Evolutionary conservation across 305 asterid species (phyloP), one percentile per base, ranked within the genome.

Genomic region (Striga hermonthica): DNA sequence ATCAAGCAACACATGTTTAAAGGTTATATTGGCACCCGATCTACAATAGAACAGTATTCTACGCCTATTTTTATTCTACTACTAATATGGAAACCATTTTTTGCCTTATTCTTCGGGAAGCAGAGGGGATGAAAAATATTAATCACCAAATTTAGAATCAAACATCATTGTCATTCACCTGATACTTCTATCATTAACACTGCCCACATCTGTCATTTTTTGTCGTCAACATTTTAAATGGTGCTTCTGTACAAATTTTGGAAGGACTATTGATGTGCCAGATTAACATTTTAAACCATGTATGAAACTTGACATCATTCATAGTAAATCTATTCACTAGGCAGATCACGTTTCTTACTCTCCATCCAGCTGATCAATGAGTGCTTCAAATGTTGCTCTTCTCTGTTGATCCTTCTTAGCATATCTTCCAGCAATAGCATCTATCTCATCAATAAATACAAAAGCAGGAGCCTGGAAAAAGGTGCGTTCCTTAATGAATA

Each of bases 351-450:
- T 59, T 74, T 82, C 96, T 86, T 72, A 93, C 99, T 93, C 97
- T 78, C 97, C 99, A 74, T 93, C 99, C 82, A 93, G 90, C 84
- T 93, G 97, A 61, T 89, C 75, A 74, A 93, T 80, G 75, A 93
- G 78, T 48, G 99, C 99, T 78, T 93, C 93, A 76, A 90, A 88
- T 56, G 97, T 86, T 71, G 90, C 89, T 68, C 83, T 81, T 75
- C 97, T 84, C 57, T 93, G 86, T 56, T 93, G 96, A 82, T 93
- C 97, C 76, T 81, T 88, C 75, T 82, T 81, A 59, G 97, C 95
- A 76, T 90, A 93, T 80, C 96, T 82, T 79, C 99, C 99, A 79
- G 97, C 97, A 76, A 94, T 88, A 76, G 99, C 99, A 85, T 94
- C 99, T 74, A 94, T 90, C 86, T 94, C 99, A 74, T 94, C 99